These are phyloP conservation scores for Flaveria trinervia DNA, from an alignment of 129 eudicot genomes.

Conservation along the genomic window DNA sequence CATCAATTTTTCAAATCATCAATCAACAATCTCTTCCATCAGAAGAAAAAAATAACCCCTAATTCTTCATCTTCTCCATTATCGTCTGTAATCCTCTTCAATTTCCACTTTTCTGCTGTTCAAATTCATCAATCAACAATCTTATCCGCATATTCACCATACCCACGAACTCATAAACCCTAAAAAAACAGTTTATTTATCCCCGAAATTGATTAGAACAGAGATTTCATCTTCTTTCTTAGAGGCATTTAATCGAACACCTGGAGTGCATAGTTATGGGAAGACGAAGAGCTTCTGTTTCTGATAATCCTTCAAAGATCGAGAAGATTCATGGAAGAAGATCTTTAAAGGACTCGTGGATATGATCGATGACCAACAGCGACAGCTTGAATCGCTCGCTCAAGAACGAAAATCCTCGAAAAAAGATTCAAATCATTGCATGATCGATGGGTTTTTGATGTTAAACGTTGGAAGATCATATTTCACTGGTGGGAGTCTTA, in stretches of 20 bases:
- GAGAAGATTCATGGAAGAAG: constrained; percentile 51
- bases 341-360: constrained; percentile 51
- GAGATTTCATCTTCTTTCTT: constrained; percentile 22
- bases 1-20: constrained; percentile 6
- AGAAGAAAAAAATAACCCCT: not conserved
- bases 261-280: constrained; percentile 45
- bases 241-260: constrained; percentile 31
- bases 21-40: constrained; percentile 1
- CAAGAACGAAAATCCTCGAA: constrained; percentile 47
- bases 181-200: not conserved
- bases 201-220: not conserved
- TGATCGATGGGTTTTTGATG: constrained; percentile 48
- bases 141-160: not conserved
- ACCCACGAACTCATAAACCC: not conserved
- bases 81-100: not conserved
- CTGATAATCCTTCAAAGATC: constrained; percentile 33
- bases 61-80: not conserved
- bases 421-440: constrained; percentile 39
- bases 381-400: constrained; percentile 41
- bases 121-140: not conserved
- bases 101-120: not conserved
- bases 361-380: constrained; percentile 43
- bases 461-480: constrained; percentile 40
- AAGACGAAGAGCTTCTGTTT: constrained; percentile 28
- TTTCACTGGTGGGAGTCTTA: constrained; percentile 39